Conservation (phyloP, 2,329 filamentous ascomycete genomes). For the Colletotrichum higginsianum region DNA sequence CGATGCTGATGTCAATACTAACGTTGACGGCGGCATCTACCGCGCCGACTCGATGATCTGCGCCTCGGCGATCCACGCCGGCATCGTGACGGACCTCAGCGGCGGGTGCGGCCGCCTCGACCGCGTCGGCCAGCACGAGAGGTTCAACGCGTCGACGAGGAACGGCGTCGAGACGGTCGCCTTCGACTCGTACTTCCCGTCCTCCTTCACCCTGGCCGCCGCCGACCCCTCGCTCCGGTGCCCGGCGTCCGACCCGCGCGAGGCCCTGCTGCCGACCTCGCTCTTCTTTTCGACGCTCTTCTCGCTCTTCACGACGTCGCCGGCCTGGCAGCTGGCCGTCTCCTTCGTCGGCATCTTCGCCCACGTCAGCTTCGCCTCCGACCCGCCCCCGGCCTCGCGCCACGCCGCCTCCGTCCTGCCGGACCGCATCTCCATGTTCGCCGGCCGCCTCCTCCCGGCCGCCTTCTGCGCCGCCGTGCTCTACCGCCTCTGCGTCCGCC, state of each 20-base stretch:
- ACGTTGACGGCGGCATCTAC: constrained; percentile 70
- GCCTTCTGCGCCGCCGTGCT: constrained; percentile 90
- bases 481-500: constrained; percentile 84
- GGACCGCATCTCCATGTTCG: constrained; percentile 35
- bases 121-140: constrained; percentile 76
- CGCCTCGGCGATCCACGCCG: constrained; percentile 86
- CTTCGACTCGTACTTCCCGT: constrained; percentile 92
- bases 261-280: constrained; percentile 88
- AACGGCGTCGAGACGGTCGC: constrained; percentile 82
- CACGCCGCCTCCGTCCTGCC: constrained; percentile 79
- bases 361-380: constrained; percentile 90
- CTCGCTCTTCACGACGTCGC: constrained; percentile 85
- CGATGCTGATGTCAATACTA: too few relatives aligned
- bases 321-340: constrained; percentile 87
- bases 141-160: constrained; percentile 74
- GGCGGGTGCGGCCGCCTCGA: constrained; percentile 88
- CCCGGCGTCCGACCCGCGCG: constrained; percentile 82
- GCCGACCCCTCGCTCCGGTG: constrained; percentile 69
- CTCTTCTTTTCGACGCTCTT: constrained; percentile 83
- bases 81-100: constrained; percentile 77
- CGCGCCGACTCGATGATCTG: constrained; percentile 93
- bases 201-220: constrained; percentile 84
- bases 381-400: constrained; percentile 74
- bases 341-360: constrained; percentile 88
- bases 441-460: constrained; percentile 86